phyloP scores from a whole-genome alignment of 2,329 filamentous ascomycete species.

The Fusarium euwallaceae region DNA sequence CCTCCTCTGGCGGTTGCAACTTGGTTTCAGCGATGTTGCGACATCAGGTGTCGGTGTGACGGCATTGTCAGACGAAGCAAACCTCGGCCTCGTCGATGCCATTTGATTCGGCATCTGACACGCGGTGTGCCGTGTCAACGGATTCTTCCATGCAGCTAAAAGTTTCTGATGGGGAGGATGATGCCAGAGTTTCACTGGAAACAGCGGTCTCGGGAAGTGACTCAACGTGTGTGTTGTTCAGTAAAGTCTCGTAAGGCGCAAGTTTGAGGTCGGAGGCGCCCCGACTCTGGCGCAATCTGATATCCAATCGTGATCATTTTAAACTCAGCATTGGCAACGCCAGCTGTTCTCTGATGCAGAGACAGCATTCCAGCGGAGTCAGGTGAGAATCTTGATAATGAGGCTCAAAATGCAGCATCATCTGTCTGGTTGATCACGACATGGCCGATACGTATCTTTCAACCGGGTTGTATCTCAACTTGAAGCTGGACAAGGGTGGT shows the following conservation, averaged over 20 bases:
- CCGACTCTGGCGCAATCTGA: constrained; percentile 18
- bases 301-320: constrained; percentile 7
- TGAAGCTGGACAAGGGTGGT: no score
- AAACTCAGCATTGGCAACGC: background rate
- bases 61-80: constrained; percentile 40
- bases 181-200: background rate
- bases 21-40: constrained; percentile 27
- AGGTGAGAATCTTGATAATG: constrained; percentile 1
- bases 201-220: background rate
- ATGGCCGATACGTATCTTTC: background rate
- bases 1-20: background rate
- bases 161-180: constrained; percentile 10
- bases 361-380: background rate
- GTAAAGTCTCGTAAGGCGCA: constrained; percentile 3
- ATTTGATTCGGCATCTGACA: constrained; percentile 17
- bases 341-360: background rate
- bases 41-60: constrained; percentile 45
- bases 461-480: no score
- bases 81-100: constrained; percentile 3
- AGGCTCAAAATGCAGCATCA: background rate
- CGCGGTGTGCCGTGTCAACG: constrained; percentile 3
- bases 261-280: constrained; percentile 6
- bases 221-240: background rate
- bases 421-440: background rate
- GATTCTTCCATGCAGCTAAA: constrained; percentile 23